Evolutionary conservation across 306 rosid species (phyloP).

Genomic region (Malus sieversii): DNA sequence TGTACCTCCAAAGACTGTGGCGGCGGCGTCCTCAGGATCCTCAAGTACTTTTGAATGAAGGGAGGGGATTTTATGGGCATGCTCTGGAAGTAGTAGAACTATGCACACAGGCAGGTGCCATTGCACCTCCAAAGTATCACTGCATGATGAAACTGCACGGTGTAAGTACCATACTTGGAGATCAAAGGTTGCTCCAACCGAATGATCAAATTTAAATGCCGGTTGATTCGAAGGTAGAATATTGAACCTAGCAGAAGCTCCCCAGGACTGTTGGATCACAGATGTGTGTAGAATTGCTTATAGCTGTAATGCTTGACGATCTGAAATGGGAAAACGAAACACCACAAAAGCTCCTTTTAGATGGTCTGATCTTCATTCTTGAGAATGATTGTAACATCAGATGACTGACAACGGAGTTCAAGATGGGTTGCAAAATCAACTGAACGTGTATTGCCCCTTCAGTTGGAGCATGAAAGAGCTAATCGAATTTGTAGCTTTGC

Average conservation of each 20-base stretch:
- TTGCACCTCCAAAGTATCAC: constrained; percentile 56
- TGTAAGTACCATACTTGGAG: constrained; percentile 28
- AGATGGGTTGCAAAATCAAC: constrained; percentile 32
- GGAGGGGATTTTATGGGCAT: constrained; percentile 62
- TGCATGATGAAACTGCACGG: constrained; percentile 75
- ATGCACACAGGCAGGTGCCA: constrained; percentile 62
- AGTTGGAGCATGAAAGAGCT: not conserved
- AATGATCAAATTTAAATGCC: not conserved
- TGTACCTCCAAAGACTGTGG: constrained; percentile 77
- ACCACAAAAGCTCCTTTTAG: constrained; percentile 39
- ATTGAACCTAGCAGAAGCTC: not conserved
- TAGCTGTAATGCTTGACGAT: constrained; percentile 28
- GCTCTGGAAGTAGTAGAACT: constrained; percentile 70
- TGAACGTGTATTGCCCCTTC: not conserved
- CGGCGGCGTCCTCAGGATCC: constrained; percentile 75
- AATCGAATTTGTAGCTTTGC: not conserved
- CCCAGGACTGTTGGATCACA: not conserved
- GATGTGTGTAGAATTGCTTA: not conserved
- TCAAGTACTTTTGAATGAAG: constrained; percentile 60
- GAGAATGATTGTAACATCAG: constrained; percentile 12
- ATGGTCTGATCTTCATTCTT: constrained; percentile 33
- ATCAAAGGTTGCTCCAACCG: constrained; percentile 2
- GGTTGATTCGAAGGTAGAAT: not conserved
- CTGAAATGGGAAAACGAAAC: constrained; percentile 40
- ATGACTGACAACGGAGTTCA: constrained; percentile 27